Base-by-base conservation (phyloP, 192 early-diverging fungal genomes). In the Podochytrium sp. region DNA sequence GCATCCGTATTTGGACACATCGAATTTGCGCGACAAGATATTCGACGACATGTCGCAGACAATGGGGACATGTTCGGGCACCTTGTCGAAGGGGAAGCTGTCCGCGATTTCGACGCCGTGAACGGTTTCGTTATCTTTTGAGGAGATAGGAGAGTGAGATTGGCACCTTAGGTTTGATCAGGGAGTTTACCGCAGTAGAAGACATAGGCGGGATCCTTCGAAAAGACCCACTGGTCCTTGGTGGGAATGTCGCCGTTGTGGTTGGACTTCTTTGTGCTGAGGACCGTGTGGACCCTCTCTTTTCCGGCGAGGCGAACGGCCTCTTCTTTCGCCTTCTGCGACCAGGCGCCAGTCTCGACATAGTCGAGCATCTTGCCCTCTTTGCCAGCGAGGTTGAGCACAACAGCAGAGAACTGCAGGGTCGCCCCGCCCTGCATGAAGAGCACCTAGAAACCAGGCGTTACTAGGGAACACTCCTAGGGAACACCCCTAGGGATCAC, bases 391-490 rank as follows among this genome's bases (percentile, higher is more conserved):
- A 99, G 81, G 76, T 99, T 99, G 76, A 94, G 93, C 38, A 94
- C 91, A 1, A 95, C 78, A 1, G 93, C 88, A 0, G 95, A 90
- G 82, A 99, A 99, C 83, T 95, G 94, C 10, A 94, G 90, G 32
- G 93, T 91, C 2, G 92, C 96, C 35, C 97, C 97, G 56, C 96
- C 97, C 79, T 95, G 93, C 86, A 96, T 86, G 73, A 96, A 96
- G 18, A 71, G 55, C 27, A 71, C 52, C 55, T 57, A 47, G 43
- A 16, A n/a, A n/a, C n/a, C 43, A 16, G 10, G 43, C 43, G 20
- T 47, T 47, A 47, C 20, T 47, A 47, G 43, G 43, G 43, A 12
- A 20, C 20, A 20, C 10, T 47, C 43, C 43, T 47, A 47, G 43
- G 43, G 20, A 47, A 7, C 20, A 47, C 43, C 20, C 20, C 7